Base-by-base conservation (phyloP, 768 basidiomycete genomes). In the Ephemerocybe angulata region DNA sequence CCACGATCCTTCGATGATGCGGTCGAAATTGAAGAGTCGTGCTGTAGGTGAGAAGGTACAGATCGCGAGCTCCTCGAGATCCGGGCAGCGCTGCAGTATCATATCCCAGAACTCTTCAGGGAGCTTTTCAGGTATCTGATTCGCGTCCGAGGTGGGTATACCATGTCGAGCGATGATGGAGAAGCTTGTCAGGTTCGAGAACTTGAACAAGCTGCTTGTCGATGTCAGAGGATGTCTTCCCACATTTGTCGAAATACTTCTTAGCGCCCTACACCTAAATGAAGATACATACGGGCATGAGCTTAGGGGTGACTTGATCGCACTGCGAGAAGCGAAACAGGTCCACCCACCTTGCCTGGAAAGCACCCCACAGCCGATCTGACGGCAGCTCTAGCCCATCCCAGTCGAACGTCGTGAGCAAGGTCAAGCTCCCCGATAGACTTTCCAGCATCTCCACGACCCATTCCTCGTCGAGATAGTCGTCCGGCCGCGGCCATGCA, bases 331-430 rank as follows among this genome's bases (percentile, higher is more conserved):
- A 17, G 10, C 38, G 21, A 13, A 41, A 28, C 27, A 21, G 7
- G 10, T 30, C 19, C 29, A 70, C 76, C 37, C 55, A 80, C 76
- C 63, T 68, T 15, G 59, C 55, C 52, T 72, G 69, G 38, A 81
- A 65, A 1, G 68, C 65, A 13, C 61, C 65, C 80, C 79, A 81
- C 24, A 81, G 62, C 11, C 49, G 49, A 61, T 79, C 74, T 25
- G 50, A 38, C 3, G 80, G 78, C 55, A 78, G 62, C 63, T 81
- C 80, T 17, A 74, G 63, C 21, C 78, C 80, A 61, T 79, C 78
- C 80, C 80, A 81, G 55, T 80, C 77, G 59, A 81, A 79, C 0
- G 75, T 75, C 25, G 73, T 67, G 59, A 81, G 58, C 40, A 57
- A 48, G n/a, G 46, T 64, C 47, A 79, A 61, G 41, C 61, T 57